Conservation (phyloP, 306 rosid species). For the Cucumis hystrix region DNA sequence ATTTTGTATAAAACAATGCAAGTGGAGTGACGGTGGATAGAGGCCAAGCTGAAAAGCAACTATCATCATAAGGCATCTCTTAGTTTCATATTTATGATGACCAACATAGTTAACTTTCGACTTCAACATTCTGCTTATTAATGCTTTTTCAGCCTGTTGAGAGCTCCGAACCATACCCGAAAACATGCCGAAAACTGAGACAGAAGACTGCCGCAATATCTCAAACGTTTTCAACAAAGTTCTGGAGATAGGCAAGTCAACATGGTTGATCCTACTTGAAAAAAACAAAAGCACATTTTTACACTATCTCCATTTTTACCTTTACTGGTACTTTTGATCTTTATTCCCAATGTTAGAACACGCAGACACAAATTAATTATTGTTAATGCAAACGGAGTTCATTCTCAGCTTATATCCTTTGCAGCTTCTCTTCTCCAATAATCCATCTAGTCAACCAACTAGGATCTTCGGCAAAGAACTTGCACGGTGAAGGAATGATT, state of each 20-base stretch:
- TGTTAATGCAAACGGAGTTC: background rate
- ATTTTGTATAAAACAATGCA: too few relatives aligned
- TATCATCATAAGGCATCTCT: too few relatives aligned
- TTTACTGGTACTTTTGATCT: background rate
- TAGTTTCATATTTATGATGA: too few relatives aligned
- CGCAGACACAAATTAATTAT: background rate
- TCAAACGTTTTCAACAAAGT: background rate
- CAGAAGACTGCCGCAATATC: background rate
- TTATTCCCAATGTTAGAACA: background rate
- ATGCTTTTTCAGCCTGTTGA: background rate
- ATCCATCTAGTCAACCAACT: conserved; percentile 93
- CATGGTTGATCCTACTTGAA: background rate
- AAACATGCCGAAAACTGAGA: background rate
- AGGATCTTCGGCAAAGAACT: conserved; percentile 57
- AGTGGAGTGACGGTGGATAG: too few relatives aligned
- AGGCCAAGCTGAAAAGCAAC: too few relatives aligned
- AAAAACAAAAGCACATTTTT: background rate
- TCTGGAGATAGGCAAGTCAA: background rate
- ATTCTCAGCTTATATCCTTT: conserved; percentile 20
- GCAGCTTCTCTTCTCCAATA: conserved; percentile 60
- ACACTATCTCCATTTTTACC: background rate
- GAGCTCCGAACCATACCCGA: too few relatives aligned
- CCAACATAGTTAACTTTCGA: too few relatives aligned
- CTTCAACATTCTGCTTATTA: background rate
- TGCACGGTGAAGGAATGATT: conserved; percentile 56